A percentile compares a stretch with the other conserved stretches of the same genome.
These are phyloP conservation scores for Fusarium continuum DNA, from an alignment of 2,329 filamentous ascomycete species.

Conservation along the genomic window DNA sequence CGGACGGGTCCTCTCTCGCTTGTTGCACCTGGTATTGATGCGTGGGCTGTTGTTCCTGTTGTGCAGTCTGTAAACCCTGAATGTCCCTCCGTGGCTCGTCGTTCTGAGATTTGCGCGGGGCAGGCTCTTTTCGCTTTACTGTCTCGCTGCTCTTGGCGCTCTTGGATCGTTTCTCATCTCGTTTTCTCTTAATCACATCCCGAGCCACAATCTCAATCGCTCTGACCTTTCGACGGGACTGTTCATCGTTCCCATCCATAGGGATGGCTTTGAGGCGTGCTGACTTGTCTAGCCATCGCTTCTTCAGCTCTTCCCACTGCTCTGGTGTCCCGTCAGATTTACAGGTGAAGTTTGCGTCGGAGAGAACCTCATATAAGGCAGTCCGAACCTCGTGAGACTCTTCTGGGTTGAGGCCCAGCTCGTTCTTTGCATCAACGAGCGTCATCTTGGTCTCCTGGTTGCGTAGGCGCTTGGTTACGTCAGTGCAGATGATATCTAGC, in stretches of 20 bases:
- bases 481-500: slow-evolving; percentile 80
- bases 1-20: neutral
- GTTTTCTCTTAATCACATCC: slow-evolving; percentile 80
- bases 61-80: neutral
- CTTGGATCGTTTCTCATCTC: slow-evolving; percentile 64
- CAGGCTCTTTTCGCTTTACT: slow-evolving; percentile 39
- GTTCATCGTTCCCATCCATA: slow-evolving; percentile 59
- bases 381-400: slow-evolving; percentile 68
- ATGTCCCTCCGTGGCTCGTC: neutral
- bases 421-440: slow-evolving; percentile 77
- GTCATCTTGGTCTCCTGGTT: slow-evolving; percentile 72
- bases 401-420: slow-evolving; percentile 55
- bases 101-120: neutral
- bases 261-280: slow-evolving; percentile 64
- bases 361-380: slow-evolving; percentile 72
- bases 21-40: slow-evolving; percentile 1
- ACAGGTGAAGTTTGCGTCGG: slow-evolving; percentile 72
- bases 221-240: slow-evolving; percentile 64
- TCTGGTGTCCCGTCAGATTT: slow-evolving; percentile 77
- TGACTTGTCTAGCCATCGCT: slow-evolving; percentile 70
- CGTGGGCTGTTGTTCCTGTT: neutral
- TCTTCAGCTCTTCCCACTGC: slow-evolving; percentile 76
- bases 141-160: slow-evolving; percentile 57
- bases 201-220: slow-evolving; percentile 76
- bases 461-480: slow-evolving; percentile 83